Evolutionary conservation across 73 alveolate species (phyloP), one percentile per base, ranked within the genome.

Genomic region (Breviolum minutum): DNA sequence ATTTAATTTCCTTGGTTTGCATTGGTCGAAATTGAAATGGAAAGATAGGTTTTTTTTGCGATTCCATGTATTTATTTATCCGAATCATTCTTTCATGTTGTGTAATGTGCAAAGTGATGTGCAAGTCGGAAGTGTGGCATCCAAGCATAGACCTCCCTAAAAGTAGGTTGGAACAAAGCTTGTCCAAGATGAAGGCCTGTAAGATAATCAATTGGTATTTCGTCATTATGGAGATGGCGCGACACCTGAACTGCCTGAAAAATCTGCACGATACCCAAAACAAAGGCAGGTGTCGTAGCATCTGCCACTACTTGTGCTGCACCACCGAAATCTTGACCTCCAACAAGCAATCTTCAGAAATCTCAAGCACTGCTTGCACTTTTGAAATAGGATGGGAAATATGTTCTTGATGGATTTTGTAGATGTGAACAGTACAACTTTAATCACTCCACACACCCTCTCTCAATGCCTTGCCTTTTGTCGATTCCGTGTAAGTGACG

Each of bases 401-500:
- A 79, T 12, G 63, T 27, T 1, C 19, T 11, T 63, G 24, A 8
- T 12, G 7, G 13, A 4, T 63, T 79, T 20, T 27, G 26, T 79
- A 12, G 0, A 14, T 20, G 13, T 26, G 12, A 11, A 19, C 1
- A 40, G 4, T 1, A n/a, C 85, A 24, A 19, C 60, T n/a, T 11
- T 12, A 24, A 76, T 76, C 13, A 13, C 48, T 20, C 91, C 27
- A 82, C 13, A 8, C 10, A 7, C 30, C 62, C 14, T 17, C 30
- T 7, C 63, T 81, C 73, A 20, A 10, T 16, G 1, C 10, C n/a
- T 30, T 11, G 71, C 98, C 98, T 92, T 62, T 79, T 26, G 98
- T 92, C 16, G 98, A 92, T 27, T 92, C 98, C 0, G 98, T 92
- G 98, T 92, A 92, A 64, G 98, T 92, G 81, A 92, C 76, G 90